Conservation (phyloP, 75 land plant species). For the Isoetes taiwanensis region DNA sequence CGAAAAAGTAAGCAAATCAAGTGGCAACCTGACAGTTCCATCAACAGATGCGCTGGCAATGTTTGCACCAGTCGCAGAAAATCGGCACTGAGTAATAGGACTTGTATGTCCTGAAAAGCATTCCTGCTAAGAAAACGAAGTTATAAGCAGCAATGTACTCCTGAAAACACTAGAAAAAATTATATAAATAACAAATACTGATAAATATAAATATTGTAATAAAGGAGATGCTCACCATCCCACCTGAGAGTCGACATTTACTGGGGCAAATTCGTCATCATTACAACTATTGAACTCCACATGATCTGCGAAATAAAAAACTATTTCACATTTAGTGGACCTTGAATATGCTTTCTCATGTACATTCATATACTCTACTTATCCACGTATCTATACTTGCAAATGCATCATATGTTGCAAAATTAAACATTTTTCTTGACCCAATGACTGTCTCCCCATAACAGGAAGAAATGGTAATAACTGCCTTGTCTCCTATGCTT, state of each 20-base stretch:
- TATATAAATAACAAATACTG: too few species aligned
- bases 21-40: slow-evolving; percentile 94
- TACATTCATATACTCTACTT: background rate
- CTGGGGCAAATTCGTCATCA: slow-evolving; percentile 62
- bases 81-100: slow-evolving; percentile 77
- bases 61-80: slow-evolving; percentile 80
- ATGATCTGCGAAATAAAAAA: background rate
- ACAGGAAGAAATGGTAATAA: too few species aligned
- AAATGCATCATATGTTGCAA: slow-evolving; percentile 18
- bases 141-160: too few species aligned
- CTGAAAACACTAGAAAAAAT: background rate
- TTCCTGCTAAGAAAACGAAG: too few species aligned
- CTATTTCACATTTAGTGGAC: background rate
- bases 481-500: too few species aligned
- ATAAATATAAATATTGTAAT: too few species aligned
- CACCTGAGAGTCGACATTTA: slow-evolving; percentile 61
- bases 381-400: background rate
- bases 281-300: background rate
- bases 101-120: slow-evolving; percentile 86
- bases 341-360: background rate
- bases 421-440: background rate
- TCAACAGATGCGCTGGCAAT: slow-evolving; percentile 92
- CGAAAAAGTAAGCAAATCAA: background rate
- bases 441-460: background rate
- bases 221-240: slow-evolving; percentile 30